Evolutionary conservation across 352 stramenopile species (phyloP).

Genomic region (Globisporangium heterothallicum): DNA sequence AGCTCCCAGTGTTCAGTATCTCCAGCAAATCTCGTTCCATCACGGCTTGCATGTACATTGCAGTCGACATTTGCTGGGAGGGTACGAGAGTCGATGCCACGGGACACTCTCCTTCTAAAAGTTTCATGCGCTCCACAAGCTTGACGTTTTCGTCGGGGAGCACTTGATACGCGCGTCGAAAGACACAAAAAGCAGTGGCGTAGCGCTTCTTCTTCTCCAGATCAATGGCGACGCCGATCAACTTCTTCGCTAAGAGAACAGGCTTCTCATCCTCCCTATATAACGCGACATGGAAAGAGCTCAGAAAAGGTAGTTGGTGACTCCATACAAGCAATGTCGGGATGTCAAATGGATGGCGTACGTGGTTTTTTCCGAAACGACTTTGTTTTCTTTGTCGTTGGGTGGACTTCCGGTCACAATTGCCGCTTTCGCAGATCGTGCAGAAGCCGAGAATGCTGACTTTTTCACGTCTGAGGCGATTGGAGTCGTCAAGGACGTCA

Average conservation of each 20-base stretch:
- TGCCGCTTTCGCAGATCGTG: neutral
- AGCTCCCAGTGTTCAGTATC: constrained; percentile 37
- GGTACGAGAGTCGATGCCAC: constrained; percentile 16
- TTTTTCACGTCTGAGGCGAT: neutral
- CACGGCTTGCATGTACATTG: constrained; percentile 29
- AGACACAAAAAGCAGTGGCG: constrained; percentile 35
- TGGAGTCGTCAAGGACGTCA: neutral
- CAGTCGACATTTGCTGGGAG: constrained; percentile 36
- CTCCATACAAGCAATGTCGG: too few species aligned
- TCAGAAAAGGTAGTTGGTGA: too few species aligned
- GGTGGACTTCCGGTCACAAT: constrained; percentile 4
- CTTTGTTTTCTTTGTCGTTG: constrained; percentile 16
- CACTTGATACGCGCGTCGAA: constrained; percentile 45
- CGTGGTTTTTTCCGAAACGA: neutral
- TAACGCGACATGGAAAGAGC: too few species aligned
- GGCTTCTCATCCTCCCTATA: constrained; percentile 21
- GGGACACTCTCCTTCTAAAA: constrained; percentile 25
- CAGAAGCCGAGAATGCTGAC: neutral
- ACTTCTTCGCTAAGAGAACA: constrained; percentile 44
- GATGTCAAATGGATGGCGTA: neutral
- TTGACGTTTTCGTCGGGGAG: constrained; percentile 43
- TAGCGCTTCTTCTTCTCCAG: constrained; percentile 40
- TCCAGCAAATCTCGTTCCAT: constrained; percentile 46
- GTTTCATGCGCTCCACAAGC: constrained; percentile 33
- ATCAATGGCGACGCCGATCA: constrained; percentile 46